Conservation (phyloP, 306 rosid genomes). For the Citrullus amarus region DNA sequence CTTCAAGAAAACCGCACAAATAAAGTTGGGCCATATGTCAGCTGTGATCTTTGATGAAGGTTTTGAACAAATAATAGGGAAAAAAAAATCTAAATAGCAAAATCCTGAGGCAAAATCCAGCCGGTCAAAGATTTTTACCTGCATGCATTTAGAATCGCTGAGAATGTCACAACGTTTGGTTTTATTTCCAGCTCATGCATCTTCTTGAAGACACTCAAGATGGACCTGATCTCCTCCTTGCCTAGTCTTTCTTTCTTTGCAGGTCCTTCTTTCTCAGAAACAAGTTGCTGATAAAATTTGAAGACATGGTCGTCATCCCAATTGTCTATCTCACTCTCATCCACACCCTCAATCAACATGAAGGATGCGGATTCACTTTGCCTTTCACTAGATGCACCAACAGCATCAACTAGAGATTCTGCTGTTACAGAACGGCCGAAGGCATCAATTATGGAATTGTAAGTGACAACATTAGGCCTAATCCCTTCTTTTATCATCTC, state of each 20-base stretch:
- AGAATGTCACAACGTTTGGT: conserved; percentile 53
- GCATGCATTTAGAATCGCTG: conserved; percentile 93
- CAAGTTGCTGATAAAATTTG: conserved; percentile 40
- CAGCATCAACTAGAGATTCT: conserved; percentile 21
- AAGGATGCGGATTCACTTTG: conserved; percentile 14
- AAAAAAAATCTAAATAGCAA: background rate
- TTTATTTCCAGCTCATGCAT: conserved; percentile 61
- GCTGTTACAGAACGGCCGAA: conserved; percentile 35
- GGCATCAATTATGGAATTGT: conserved; percentile 75
- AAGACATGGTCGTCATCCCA: conserved; percentile 20
- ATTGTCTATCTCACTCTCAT: conserved; percentile 8
- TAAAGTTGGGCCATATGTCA: no score
- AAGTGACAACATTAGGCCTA: conserved; percentile 79
- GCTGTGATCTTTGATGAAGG: background rate
- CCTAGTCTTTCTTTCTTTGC: conserved; percentile 28
- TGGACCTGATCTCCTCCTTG: conserved; percentile 35
- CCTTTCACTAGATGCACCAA: conserved; percentile 12
- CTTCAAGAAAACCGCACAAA: no score
- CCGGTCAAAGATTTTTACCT: conserved; percentile 32
- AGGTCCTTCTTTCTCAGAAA: conserved; percentile 45
- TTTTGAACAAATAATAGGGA: background rate
- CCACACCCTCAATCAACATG: conserved; percentile 2
- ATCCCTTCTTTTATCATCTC: conserved; percentile 80
- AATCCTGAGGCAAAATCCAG: background rate
- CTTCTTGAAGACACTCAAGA: conserved; percentile 48